Conservation (phyloP, 2,329 filamentous ascomycete species). For the Zasmidium angulare region DNA sequence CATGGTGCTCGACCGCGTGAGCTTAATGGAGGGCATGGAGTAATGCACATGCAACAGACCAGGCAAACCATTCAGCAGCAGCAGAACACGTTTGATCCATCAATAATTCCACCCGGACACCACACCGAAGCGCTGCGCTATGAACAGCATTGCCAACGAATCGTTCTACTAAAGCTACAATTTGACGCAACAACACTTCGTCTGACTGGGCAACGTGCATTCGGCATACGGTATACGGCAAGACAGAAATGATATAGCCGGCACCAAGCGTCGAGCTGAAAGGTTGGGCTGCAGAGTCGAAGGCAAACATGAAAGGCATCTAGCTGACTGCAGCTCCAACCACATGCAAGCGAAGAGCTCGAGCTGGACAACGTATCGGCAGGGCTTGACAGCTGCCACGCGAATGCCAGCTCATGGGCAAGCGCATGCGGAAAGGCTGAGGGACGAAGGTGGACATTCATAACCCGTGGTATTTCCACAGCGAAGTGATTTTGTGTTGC, state of each 20-base stretch:
- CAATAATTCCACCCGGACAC: too few relatives aligned
- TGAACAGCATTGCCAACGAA: too few relatives aligned
- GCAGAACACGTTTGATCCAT: too few relatives aligned
- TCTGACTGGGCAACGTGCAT: too few relatives aligned
- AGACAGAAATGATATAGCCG: neutral
- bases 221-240: too few relatives aligned
- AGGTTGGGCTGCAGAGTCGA: neutral
- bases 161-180: too few relatives aligned
- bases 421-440: neutral
- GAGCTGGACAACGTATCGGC: neutral
- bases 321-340: neutral
- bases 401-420: neutral
- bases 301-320: neutral
- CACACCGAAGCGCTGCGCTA: too few relatives aligned
- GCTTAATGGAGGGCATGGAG: slow-evolving; percentile 92
- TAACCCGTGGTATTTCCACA: too few relatives aligned
- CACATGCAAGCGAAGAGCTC: neutral
- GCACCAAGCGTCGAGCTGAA: neutral
- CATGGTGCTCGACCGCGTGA: slow-evolving; percentile 86
- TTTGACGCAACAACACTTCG: too few relatives aligned
- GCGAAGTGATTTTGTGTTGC: too few relatives aligned
- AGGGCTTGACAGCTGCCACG: neutral
- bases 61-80: too few relatives aligned
- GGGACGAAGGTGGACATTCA: neutral
- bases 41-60: slow-evolving; percentile 36